Conservation (phyloP, 352 stramenopile genomes). For the Thalassiosira mediterranea region DNA sequence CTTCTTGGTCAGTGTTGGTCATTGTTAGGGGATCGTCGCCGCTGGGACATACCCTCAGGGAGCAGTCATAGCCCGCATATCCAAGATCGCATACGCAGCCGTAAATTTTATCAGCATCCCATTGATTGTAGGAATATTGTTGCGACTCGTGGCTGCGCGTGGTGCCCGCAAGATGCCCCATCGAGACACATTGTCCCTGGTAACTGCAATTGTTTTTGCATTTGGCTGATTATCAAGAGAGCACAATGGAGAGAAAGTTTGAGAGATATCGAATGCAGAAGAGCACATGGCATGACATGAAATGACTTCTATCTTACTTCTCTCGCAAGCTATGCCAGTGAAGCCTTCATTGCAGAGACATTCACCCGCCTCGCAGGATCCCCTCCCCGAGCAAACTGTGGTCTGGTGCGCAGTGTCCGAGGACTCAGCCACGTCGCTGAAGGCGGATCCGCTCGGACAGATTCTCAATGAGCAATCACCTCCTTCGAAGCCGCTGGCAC, state of each 20-base stretch:
- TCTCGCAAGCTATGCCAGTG: constrained; percentile 82
- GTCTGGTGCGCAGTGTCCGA: constrained; percentile 85
- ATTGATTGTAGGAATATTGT: constrained; percentile 48
- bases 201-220: constrained; percentile 59
- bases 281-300: no score
- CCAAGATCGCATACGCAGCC: constrained; percentile 88
- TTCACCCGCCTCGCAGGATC: constrained; percentile 85
- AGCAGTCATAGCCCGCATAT: constrained; percentile 89
- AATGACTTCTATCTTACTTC: no score
- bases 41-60: constrained; percentile 83
- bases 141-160: constrained; percentile 42
- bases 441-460: constrained; percentile 86
- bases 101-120: constrained; percentile 77
- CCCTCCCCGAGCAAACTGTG: constrained; percentile 89
- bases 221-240: no score
- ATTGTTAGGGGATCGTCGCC: constrained; percentile 82
- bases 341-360: constrained; percentile 86
- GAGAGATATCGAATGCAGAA: no score
- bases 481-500: constrained; percentile 87
- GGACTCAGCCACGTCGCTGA: constrained; percentile 55
- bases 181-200: constrained; percentile 34
- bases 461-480: constrained; percentile 89
- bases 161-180: constrained; percentile 32
- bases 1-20: constrained; percentile 67
- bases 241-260: no score